phyloP scores from a whole-genome alignment of 345 rosid genomes.

The Clausena lansium region DNA sequence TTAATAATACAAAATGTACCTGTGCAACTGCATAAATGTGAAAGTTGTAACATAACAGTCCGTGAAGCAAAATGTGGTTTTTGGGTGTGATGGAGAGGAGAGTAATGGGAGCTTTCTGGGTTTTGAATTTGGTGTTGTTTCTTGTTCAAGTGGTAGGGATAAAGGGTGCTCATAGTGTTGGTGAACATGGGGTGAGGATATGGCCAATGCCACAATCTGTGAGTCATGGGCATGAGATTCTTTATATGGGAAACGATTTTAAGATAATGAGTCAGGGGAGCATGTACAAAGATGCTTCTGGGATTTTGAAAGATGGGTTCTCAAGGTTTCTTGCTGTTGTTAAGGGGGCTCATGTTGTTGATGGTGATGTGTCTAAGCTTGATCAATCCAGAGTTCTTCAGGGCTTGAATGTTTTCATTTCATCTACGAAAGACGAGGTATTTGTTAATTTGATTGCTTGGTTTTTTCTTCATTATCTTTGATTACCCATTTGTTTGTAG shows the following conservation, averaged over 20 bases:
- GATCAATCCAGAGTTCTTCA: conserved; percentile 33
- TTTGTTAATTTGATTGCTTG: neutral
- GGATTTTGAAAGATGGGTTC: conserved; percentile 52
- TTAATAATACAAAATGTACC: too few relatives aligned
- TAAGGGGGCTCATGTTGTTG: conserved; percentile 37
- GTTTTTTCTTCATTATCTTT: neutral
- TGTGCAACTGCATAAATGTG: too few relatives aligned
- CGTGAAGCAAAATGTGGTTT: neutral
- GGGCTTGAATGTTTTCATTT: conserved; percentile 42
- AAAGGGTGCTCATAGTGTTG: neutral
- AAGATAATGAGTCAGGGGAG: conserved; percentile 29
- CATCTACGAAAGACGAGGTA: conserved; percentile 49
- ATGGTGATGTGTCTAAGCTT: conserved; percentile 29
- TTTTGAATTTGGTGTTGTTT: neutral
- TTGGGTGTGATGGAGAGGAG: neutral
- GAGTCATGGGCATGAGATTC: conserved; percentile 34
- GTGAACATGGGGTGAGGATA: conserved; percentile 27
- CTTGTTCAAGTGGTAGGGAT: neutral
- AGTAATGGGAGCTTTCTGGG: conserved; percentile 2
- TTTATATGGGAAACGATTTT: conserved; percentile 39
- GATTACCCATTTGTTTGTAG: neutral
- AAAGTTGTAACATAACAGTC: too few relatives aligned
- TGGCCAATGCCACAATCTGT: conserved; percentile 59
- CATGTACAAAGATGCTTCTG: conserved; percentile 38
- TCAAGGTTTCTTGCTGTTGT: conserved; percentile 46